Evolutionary conservation across 2,329 filamentous ascomycete species (phyloP).

Genomic region (Chaetoscypha palmicola): DNA sequence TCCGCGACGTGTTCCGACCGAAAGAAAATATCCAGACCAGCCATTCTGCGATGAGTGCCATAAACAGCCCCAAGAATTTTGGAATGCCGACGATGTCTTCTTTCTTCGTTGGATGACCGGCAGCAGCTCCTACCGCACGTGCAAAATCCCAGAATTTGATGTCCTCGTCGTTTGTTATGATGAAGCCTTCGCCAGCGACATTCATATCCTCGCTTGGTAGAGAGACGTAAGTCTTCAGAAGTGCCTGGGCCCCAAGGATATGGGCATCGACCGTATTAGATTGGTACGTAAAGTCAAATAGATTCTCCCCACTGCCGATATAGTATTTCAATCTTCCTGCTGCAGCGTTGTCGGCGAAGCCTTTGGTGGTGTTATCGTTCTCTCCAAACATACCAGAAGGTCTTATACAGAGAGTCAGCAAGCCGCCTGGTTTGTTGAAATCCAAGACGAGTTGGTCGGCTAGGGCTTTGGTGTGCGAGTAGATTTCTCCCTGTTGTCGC

Average conservation of each 20-base stretch:
- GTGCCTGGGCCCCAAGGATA: conserved; percentile 38
- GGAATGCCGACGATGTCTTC: conserved; percentile 11
- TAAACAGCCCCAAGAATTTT: conserved; percentile 2
- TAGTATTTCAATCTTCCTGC: conserved; percentile 43
- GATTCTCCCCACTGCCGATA: conserved; percentile 43
- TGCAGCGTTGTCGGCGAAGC: conserved; percentile 37
- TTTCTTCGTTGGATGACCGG: conserved; percentile 5
- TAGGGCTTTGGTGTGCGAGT: conserved; percentile 17
- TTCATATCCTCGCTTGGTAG: not conserved
- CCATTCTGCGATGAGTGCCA: conserved; percentile 16
- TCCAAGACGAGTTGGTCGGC: conserved; percentile 16
- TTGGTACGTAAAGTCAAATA: conserved; percentile 48
- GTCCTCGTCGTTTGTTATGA: conserved; percentile 18
- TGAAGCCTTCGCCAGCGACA: conserved; percentile 15
- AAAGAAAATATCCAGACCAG: conserved; percentile 12
- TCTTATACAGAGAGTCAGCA: conserved; percentile 43
- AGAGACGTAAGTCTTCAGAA: conserved; percentile 31
- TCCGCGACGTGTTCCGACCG: conserved; percentile 10
- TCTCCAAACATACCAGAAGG: conserved; percentile 46
- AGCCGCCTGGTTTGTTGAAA: conserved; percentile 24
- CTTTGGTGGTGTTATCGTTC: conserved; percentile 26
- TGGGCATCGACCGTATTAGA: conserved; percentile 46
- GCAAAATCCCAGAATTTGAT: conserved; percentile 16
- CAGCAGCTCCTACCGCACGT: conserved; percentile 7
- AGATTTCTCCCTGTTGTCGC: conserved; percentile 14